A percentile compares a stretch with the other conserved stretches of the same genome.
Evolutionary conservation across 2,329 filamentous ascomycete genomes (phyloP).

Genomic region (Aspergillus pseudoterreus): DNA sequence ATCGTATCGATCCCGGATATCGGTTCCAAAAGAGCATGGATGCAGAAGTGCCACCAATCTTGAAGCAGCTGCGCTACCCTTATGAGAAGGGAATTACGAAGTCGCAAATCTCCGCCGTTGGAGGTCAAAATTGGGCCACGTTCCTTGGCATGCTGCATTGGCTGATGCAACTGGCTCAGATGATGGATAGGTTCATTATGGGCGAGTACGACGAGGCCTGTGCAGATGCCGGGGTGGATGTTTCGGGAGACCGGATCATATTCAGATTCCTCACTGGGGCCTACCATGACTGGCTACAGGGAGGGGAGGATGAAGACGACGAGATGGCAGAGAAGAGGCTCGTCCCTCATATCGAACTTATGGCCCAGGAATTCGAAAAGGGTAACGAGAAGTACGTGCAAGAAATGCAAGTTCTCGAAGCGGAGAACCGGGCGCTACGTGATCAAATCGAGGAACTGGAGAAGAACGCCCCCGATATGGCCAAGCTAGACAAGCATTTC

Average conservation of each 20-base stretch:
- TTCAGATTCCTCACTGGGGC: conserved; percentile 87
- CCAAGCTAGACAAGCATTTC: conserved; percentile 81
- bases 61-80: conserved; percentile 92
- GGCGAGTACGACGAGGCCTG: conserved; percentile 89
- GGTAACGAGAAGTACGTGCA: conserved; percentile 81
- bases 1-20: conserved; percentile 90
- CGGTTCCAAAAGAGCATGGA: conserved; percentile 93
- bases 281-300: conserved; percentile 89
- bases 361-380: conserved; percentile 82
- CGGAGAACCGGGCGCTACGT: conserved; percentile 73
- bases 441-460: conserved; percentile 88
- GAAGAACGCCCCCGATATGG: conserved; percentile 78
- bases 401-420: conserved; percentile 81
- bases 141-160: conserved; percentile 93
- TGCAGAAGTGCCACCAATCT: conserved; percentile 84
- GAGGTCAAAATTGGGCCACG: conserved; percentile 94
- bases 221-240: conserved; percentile 80
- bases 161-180: conserved; percentile 97
- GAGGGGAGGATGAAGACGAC: conserved; percentile 83
- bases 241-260: conserved; percentile 85
- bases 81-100: conserved; percentile 96
- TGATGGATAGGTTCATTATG: conserved; percentile 77
- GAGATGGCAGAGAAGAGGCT: conserved; percentile 77
- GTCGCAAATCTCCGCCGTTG: conserved; percentile 89
- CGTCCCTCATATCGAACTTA: conserved; percentile 77